Evolutionary conservation across 2,329 filamentous ascomycete species (phyloP).

Genomic region (Dothidotthia symphoricarpi): DNA sequence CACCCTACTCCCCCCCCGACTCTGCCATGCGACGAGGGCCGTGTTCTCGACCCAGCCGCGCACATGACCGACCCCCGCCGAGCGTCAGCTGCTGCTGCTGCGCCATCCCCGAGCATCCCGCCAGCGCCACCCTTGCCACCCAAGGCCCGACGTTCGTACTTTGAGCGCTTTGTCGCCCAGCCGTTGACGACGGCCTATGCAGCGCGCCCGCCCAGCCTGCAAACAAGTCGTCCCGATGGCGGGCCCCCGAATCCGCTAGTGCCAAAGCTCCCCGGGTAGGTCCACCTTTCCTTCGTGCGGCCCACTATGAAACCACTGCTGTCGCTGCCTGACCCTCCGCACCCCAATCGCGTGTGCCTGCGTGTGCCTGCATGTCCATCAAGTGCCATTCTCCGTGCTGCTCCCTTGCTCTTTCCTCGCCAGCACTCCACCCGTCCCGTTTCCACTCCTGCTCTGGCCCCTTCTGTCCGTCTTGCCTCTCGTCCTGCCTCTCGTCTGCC

Average conservation of each 20-base stretch:
- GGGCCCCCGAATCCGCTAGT: slow-evolving; percentile 38
- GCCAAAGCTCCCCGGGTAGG: slow-evolving; percentile 39
- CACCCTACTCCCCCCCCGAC: background rate
- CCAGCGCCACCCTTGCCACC: slow-evolving; percentile 38
- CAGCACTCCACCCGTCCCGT: slow-evolving; percentile 3
- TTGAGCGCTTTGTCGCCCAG: slow-evolving; percentile 56
- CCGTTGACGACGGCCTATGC: slow-evolving; percentile 52
- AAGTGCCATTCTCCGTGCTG: too few relatives aligned
- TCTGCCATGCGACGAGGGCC: background rate
- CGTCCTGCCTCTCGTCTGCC: slow-evolving; percentile 2
- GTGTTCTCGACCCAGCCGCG: background rate
- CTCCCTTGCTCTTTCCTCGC: too few relatives aligned
- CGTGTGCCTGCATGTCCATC: too few relatives aligned
- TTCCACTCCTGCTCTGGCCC: slow-evolving; percentile 2
- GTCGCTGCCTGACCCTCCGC: background rate
- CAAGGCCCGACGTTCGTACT: slow-evolving; percentile 38
- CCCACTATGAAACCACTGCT: background rate
- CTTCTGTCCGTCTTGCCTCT: slow-evolving; percentile 3
- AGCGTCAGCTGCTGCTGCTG: slow-evolving; percentile 12
- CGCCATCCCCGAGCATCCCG: slow-evolving; percentile 22
- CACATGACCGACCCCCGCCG: slow-evolving; percentile 24
- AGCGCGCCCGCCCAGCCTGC: slow-evolving; percentile 54
- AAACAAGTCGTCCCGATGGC: slow-evolving; percentile 43
- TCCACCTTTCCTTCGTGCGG: slow-evolving; percentile 4
- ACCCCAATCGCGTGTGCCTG: background rate